Conservation (phyloP, 306 rosid species). For the Fragaria ananassa region DNA sequence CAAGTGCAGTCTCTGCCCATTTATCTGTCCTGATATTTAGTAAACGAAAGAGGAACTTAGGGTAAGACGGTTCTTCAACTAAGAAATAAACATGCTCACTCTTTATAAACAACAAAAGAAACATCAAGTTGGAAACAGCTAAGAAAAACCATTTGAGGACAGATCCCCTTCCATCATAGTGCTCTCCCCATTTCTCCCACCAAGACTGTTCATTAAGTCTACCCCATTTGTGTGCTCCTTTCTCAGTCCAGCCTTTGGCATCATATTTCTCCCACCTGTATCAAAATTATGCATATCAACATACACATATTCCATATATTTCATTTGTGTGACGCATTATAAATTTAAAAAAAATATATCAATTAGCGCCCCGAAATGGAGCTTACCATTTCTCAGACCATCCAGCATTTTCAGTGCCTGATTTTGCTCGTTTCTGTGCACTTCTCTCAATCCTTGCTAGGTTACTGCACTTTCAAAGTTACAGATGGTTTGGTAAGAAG, state of each 20-base stretch:
- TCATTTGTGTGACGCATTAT: neutral
- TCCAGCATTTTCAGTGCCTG: slow-evolving; percentile 95
- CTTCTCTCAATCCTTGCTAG: slow-evolving; percentile 95
- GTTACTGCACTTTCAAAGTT: slow-evolving; percentile 54
- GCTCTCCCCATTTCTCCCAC: slow-evolving; percentile 99
- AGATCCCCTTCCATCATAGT: slow-evolving; percentile 95
- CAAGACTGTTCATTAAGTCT: slow-evolving; percentile 95
- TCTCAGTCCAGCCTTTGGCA: slow-evolving; percentile 98
- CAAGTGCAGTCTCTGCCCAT: slow-evolving; percentile 96
- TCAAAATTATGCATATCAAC: slow-evolving; percentile 25
- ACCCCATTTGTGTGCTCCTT: slow-evolving; percentile 95
- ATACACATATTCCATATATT: slow-evolving; percentile 8
- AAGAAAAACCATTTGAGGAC: slow-evolving; percentile 86
- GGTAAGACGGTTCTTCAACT: too few species aligned
- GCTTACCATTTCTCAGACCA: slow-evolving; percentile 97
- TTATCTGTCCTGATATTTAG: slow-evolving; percentile 80
- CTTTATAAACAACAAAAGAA: neutral
- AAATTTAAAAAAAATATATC: neutral
- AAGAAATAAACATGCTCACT: neutral
- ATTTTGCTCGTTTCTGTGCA: slow-evolving; percentile 96
- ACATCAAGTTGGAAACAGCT: slow-evolving; percentile 16
- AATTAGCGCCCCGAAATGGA: slow-evolving; percentile 8
- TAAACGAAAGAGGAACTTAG: neutral
- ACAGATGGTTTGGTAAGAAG: slow-evolving; percentile 18
- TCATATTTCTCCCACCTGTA: slow-evolving; percentile 98